Base-by-base conservation (phyloP, 2,329 filamentous ascomycete genomes). In the Trichoderma sp. region DNA sequence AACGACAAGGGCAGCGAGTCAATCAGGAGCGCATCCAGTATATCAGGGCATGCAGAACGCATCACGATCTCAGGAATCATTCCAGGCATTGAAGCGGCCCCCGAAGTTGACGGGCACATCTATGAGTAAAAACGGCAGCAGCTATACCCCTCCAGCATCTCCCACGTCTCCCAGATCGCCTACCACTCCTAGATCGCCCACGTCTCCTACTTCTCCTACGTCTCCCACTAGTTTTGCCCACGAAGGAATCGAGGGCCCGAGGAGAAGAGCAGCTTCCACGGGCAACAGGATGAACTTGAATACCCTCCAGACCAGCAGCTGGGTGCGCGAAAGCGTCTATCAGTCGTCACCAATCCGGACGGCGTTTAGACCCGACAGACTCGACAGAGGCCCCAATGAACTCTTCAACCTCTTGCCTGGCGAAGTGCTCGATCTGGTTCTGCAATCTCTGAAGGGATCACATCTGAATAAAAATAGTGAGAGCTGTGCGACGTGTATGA, bases 401-500 rank as follows among this genome's bases (percentile, higher is more conserved):
- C 76, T 86, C 7, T 87, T 89, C 70, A 81, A 81, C n/a, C 81
- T 81, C 24, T 73, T 90, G 19, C 87, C 88, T 0, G 83, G 83
- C n/a, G 87, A 89, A 74, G 85, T 90, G 2, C 76, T 90, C 57
- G 81, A 85, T 63, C 77, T 87, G 40, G 85, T 90, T n/a, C 74
- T 90, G 40, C 81, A 81, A 49, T 82, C 85, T 66, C 77, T 91
- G 21, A 86, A 83, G 74, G 78, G 81, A 47, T 75, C 83, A 16
- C 88, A 91, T 74, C 74, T 89, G 14, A 77, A 76, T 7, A 74
- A 77, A 16, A 78, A 79, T 3, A 85, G 83, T 71, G 77, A 79
- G 40, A 88, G 87, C 76, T 90, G 88, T 74, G 83, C 87, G 19
- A 90, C 88, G 21, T 90, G 88, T 76, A 89, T 86, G 85, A 88